Evolutionary conservation across 1,139 yeast genomes (phyloP), one percentile per base, ranked within the genome.

Genomic region (Geotrichum restrictum): DNA sequence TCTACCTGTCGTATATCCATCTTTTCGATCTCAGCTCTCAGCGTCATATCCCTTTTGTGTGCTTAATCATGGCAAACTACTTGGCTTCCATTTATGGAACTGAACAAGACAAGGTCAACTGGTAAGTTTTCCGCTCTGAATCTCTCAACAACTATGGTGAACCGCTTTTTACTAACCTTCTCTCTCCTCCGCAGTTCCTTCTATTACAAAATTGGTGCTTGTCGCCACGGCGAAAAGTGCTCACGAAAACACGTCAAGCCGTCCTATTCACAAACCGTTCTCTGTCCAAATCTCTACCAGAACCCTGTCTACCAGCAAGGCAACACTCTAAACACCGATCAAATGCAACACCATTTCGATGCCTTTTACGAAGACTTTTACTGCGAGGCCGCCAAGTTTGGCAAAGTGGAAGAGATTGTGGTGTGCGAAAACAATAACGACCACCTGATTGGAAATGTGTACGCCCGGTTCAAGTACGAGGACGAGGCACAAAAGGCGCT

Each of bases 171-270:
- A 31, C 48, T 44, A 44, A 49, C 49, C 13, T 24, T 29, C n/a
- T n/a, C n/a, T n/a, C n/a, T n/a, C n/a, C n/a, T n/a, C n/a, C 29
- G 16, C 43, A 58, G 79, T 60, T 72, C 78, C 43, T 91, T 91
- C 67, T 91, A 84, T 69, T 76, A 78, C 58, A 87, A 85, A 66
- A 87, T 89, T 40, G 98, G 98, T 1, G 95, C 96, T 0, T 91
- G 98, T 65, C 76, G 97, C 55, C 97, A 91, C 66, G 97, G 97
- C 1, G 93, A 85, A 57, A 85, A 83, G 62, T 91, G 98, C 65
- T 83, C 93, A 11, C 75, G 94, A 61, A 77, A 77, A 54, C 98
- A 91, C 65, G 74, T 79, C 39, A 78, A 79, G 59, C 96, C 97
- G 0, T 69, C 74, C n/a, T 69, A 73, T 42, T 85, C 95, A 1